Percentiles rank a stretch among this genome's conserved stretches.
Evolutionary conservation across 345 rosid genomes (phyloP).

Genomic region (Ceriops zippeliana): DNA sequence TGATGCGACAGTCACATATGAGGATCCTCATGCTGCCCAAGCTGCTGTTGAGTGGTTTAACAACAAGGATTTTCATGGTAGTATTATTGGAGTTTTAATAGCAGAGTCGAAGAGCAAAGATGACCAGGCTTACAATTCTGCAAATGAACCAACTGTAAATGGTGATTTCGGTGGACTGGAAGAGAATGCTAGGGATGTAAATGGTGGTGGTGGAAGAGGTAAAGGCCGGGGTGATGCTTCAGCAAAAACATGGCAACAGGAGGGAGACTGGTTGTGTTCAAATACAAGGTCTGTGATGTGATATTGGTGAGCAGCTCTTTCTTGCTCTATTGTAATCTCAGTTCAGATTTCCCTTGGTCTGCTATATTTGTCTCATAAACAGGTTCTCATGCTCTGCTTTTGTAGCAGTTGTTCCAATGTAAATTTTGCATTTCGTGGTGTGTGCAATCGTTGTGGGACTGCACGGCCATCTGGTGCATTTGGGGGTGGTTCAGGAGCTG

Average conservation of each 20-base stretch:
- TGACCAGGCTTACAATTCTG: conserved; percentile 28
- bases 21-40: conserved; percentile 93
- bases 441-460: conserved; percentile 93
- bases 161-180: conserved; percentile 48
- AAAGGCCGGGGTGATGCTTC: conserved; percentile 74
- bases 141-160: conserved; percentile 28
- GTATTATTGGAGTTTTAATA: conserved; percentile 66
- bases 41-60: conserved; percentile 99
- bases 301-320: conserved; percentile 97
- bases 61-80: conserved; percentile 92
- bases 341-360: not conserved
- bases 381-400: conserved; percentile 31
- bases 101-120: conserved; percentile 72
- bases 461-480: conserved; percentile 89
- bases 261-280: conserved; percentile 98
- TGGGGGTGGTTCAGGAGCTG: conserved; percentile 66
- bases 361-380: conserved; percentile 7
- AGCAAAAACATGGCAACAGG: conserved; percentile 90
- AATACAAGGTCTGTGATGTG: conserved; percentile 99
- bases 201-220: conserved; percentile 61
- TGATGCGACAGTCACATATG: conserved; percentile 96
- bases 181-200: conserved; percentile 39
- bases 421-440: conserved; percentile 97
- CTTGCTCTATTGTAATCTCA: conserved; percentile 51
- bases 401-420: conserved; percentile 86